Evolutionary conservation across 768 basidiomycete genomes (phyloP), one percentile per base, ranked within the genome.

Genomic region (Amanita brunnescens): DNA sequence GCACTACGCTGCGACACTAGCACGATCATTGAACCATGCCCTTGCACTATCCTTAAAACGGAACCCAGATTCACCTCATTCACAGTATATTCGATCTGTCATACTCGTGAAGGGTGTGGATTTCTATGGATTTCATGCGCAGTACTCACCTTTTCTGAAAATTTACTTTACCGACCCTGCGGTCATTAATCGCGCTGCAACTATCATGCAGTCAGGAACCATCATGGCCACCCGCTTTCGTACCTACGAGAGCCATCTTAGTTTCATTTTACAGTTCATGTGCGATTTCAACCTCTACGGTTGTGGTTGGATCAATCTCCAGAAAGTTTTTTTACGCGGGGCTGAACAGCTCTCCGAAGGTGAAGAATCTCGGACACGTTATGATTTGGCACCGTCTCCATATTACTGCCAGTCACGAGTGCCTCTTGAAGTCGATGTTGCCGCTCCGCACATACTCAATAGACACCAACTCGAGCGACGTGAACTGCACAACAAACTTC

Each of bases 261-360:
- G 82, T 61, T 96, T 81, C 64, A 68, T 81, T 21, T 74, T 97
- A 32, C 94, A 97, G 68, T 96, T 97, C 69, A 76, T 97, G 78
- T 86, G 85, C 64, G 95, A 99, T 68, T 93, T 89, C 62, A 91
- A 91, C 52, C 74, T 98, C 21, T 95, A 93, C 59, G 95, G 95
- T 2, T 97, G 94, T 64, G 92, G 90, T 1, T 89, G 85, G 79
- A 72, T 97, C 40, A 82, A 95, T 52, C 67, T 95, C 2, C 74
- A 72, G 39, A 73, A 83, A 46, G 80, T 74, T n/a, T 78, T 79
- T 68, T 74, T 80, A 59, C 79, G 87, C 14, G 73, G 76, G 26
- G 59, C 57, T 16, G 65, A 64, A 21, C 59, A 61, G 6, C 16
- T 48, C 9, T 16, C 23, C 8, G 68, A 67, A 40, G 70, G 69